Conservation (phyloP, 768 basidiomycete genomes). For the Sporobolomyces pararoseus region DNA sequence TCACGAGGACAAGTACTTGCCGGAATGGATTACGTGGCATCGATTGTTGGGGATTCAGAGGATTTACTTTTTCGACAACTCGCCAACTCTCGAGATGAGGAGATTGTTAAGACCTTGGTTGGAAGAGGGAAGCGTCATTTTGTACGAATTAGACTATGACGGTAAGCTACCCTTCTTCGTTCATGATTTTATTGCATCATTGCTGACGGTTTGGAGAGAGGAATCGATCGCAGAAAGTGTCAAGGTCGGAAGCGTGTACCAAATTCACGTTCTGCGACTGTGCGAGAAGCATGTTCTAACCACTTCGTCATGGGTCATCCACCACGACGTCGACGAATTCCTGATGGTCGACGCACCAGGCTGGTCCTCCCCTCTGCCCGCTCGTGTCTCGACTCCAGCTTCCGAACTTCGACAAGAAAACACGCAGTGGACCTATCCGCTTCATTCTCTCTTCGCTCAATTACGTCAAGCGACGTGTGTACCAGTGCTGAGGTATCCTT, state of each 20-base stretch:
- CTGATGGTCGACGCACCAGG: conserved; percentile 36
- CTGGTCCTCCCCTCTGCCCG: conserved; percentile 20
- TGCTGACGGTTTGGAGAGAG: neutral
- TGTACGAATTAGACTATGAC: conserved; percentile 34
- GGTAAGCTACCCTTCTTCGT: conserved; percentile 6
- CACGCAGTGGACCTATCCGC: conserved; percentile 12
- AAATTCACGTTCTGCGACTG: conserved; percentile 26
- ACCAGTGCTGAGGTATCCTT: conserved; percentile 26
- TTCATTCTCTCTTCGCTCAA: conserved; percentile 15
- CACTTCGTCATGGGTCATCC: conserved; percentile 18
- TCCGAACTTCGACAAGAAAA: neutral
- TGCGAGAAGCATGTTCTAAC: conserved; percentile 33
- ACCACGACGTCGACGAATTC: conserved; percentile 42
- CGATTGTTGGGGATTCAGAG: conserved; percentile 36
- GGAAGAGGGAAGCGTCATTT: conserved; percentile 30
- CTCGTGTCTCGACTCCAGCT: neutral
- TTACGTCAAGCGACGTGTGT: conserved; percentile 23
- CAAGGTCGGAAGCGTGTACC: conserved; percentile 30
- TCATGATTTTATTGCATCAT: too few species aligned
- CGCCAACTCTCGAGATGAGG: conserved; percentile 20
- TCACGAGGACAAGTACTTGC: conserved; percentile 33
- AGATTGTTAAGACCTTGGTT: conserved; percentile 33
- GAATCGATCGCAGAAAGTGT: conserved; percentile 8
- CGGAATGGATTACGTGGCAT: conserved; percentile 41
- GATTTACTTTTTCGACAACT: conserved; percentile 34